phyloP scores from a whole-genome alignment of 257 asterid species.

The Leonotis leonurus region DNA sequence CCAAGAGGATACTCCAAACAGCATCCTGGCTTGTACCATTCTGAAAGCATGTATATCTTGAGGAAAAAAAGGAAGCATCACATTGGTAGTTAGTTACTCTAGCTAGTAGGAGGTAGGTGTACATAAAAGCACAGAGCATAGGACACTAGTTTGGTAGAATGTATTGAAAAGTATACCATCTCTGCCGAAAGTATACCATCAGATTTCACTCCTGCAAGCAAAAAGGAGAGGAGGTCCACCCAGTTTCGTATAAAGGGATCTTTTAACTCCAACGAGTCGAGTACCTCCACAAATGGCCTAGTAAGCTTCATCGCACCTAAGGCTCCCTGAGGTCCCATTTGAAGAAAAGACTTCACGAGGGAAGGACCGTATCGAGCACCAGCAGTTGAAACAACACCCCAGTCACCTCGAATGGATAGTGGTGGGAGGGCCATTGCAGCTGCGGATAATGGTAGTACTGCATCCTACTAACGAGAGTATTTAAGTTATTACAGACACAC shows the following conservation, averaged over 20 bases:
- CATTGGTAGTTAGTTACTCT: no score
- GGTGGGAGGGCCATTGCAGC: constrained; percentile 99
- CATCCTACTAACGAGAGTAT: constrained; percentile 49
- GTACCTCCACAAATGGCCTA: constrained; percentile 72
- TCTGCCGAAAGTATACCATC: constrained; percentile 93
- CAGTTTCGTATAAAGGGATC: constrained; percentile 85
- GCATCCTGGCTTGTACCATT: constrained; percentile 96
- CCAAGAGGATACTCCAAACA: constrained; percentile 82
- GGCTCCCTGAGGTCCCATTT: constrained; percentile 95
- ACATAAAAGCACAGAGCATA: no score
- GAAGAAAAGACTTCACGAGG: constrained; percentile 75
- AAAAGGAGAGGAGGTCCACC: constrained; percentile 88
- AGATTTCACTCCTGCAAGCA: constrained; percentile 94
- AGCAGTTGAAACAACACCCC: constrained; percentile 86
- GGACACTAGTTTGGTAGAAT: no score
- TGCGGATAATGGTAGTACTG: constrained; percentile 76
- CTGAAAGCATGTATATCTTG: constrained; percentile 92
- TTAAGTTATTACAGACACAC: background rate
- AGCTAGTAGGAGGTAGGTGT: no score
- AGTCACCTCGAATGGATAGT: constrained; percentile 80
- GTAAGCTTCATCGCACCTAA: constrained; percentile 86
- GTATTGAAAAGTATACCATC: constrained; percentile 62
- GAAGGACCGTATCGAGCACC: constrained; percentile 87
- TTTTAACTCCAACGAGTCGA: constrained; percentile 70
- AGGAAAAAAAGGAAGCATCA: background rate